Evolutionary conservation across 306 rosid species (phyloP), one percentile per base, ranked within the genome.

Genomic region (Dryas alaskensis): DNA sequence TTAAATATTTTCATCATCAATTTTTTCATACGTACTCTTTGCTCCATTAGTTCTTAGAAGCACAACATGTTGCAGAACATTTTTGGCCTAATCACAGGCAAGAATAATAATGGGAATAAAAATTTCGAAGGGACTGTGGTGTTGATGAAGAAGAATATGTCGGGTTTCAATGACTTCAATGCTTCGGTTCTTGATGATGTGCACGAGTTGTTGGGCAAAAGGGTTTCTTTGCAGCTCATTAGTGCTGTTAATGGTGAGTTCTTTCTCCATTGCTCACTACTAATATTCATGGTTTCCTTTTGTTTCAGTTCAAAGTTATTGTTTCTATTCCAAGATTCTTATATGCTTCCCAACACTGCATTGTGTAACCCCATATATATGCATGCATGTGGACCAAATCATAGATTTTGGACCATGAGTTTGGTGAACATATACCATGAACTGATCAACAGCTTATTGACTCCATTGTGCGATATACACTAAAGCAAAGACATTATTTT

Each of bases 111-210:
- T 3, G 31, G 3, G 9, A 58, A 49, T 53, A 71, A 5, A 1
- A 77, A 59, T 72, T 75, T 82, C 61, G 66, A 31, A 52, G 86
- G 83, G 58, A 79, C 54, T 0, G 78, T 82, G 69, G 72, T 78
- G 57, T 37, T 82, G 73, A 82, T 79, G 86, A 78, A 79, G 81
- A 79, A 75, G n/a, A 79, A 82, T 46, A 75, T 75, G 8, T 66
- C 79, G 81, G 86, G 75, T 65, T 75, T 75, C 65, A 78, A 60
- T 44, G 76, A 79, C 66, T 58, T 82, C 27, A 11, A 65, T n/a
- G 78, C 83, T 31, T 70, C 76, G 6, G 10, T 67, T 59, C 72
- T 74, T 25, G 86, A 82, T 63, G 72, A 72, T 2, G 22, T 82
- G 44, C 74, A 79, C 58, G 83, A 82, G 69, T 22, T 82, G 16